Conservation (phyloP, 2,329 filamentous ascomycete genomes). For the Beauveria caledonica region DNA sequence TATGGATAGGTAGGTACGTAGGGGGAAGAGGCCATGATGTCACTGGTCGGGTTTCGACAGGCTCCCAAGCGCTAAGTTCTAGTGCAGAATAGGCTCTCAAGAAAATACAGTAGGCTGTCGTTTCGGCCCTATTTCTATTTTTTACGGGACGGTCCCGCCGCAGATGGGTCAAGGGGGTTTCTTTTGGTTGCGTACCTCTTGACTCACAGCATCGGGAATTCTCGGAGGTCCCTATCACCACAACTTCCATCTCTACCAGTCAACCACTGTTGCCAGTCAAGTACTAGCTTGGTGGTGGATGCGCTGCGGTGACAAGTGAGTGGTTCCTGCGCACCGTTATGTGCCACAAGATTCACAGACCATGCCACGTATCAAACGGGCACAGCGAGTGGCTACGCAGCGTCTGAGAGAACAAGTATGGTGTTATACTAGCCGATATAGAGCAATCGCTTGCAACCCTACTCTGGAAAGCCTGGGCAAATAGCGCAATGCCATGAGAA, state of each 20-base stretch:
- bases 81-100: background rate
- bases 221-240: background rate
- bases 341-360: too few species aligned
- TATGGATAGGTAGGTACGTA: too few species aligned
- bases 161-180: background rate
- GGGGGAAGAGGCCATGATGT: background rate
- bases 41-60: background rate
- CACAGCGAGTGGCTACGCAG: too few species aligned
- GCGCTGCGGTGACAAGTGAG: too few species aligned
- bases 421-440: background rate
- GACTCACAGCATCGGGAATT: background rate
- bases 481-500: background rate
- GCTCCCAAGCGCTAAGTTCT: background rate
- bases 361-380: too few species aligned
- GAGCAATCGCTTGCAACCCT: background rate
- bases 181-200: background rate
- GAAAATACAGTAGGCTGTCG: too few species aligned
- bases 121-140: background rate
- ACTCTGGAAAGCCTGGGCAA: background rate
- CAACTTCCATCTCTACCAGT: too few species aligned
- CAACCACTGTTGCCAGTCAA: too few species aligned
- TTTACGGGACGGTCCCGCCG: background rate
- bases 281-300: background rate
- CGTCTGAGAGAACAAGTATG: background rate
- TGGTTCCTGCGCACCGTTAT: too few species aligned